These are phyloP conservation scores for Exophiala viscosa DNA, from an alignment of 2,329 filamentous ascomycete species.

Conservation along the genomic window DNA sequence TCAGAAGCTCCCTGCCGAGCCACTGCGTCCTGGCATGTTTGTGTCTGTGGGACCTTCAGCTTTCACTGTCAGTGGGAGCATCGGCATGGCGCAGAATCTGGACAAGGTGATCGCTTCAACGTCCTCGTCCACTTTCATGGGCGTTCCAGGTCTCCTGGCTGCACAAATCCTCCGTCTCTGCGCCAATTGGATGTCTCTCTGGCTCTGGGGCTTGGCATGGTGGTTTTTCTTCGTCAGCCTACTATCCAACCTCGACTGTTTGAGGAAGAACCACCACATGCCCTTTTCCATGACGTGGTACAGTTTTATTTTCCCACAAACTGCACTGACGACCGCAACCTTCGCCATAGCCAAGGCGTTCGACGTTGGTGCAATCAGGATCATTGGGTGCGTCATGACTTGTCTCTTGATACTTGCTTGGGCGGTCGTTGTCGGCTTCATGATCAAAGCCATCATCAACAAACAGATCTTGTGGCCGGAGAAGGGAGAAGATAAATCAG, in stretches of 20 bases:
- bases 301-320: constrained; percentile 78
- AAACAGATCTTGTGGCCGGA: constrained; percentile 73
- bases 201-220: constrained; percentile 76
- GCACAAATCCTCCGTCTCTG: constrained; percentile 54
- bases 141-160: constrained; percentile 49
- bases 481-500: constrained; percentile 60
- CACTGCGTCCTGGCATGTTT: constrained; percentile 76
- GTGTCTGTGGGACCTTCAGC: constrained; percentile 75
- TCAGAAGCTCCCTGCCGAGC: constrained; percentile 74
- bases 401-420: constrained; percentile 64
- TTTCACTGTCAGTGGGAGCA: constrained; percentile 61
- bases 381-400: constrained; percentile 66
- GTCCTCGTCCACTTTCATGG: constrained; percentile 48
- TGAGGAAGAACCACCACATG: constrained; percentile 45
- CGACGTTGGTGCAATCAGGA: constrained; percentile 56
- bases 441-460: constrained; percentile 64
- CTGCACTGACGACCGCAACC: constrained; percentile 68
- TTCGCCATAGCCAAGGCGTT: constrained; percentile 65
- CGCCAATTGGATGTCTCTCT: constrained; percentile 64
- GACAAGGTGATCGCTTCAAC: constrained; percentile 46
- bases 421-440: constrained; percentile 64
- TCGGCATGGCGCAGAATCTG: constrained; percentile 55
- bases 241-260: constrained; percentile 45
- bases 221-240: constrained; percentile 82
- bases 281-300: constrained; percentile 84